A percentile compares a stretch with the other conserved stretches of the same genome.
Evolutionary conservation across 192 early-diverging fungal genomes (phyloP).

Genomic region (Spizellomyces sp.): DNA sequence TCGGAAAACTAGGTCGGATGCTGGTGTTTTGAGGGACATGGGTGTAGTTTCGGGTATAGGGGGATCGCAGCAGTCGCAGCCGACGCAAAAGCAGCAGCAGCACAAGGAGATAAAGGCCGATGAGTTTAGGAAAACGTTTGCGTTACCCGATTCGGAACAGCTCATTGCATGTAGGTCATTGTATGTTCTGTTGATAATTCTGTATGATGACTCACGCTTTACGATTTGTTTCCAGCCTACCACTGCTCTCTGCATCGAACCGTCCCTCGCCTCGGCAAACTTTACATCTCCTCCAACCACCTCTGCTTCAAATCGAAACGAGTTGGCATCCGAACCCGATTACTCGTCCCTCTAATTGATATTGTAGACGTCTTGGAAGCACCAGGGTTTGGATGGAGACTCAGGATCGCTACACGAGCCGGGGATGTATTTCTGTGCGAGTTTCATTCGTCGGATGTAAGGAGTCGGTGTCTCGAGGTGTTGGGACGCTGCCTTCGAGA

Average conservation of each 20-base stretch:
- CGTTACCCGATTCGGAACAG: not conserved
- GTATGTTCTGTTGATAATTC: too few species aligned
- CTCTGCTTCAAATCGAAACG: slow-evolving; percentile 64
- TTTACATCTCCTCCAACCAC: slow-evolving; percentile 65
- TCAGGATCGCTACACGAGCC: not conserved
- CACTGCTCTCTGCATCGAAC: slow-evolving; percentile 51
- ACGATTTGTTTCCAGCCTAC: slow-evolving; percentile 22
- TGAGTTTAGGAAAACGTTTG: not conserved
- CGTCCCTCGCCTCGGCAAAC: slow-evolving; percentile 59
- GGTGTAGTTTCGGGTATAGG: slow-evolving; percentile 9
- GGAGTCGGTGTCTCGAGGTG: not conserved
- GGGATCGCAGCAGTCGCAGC: too few species aligned
- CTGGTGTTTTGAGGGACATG: slow-evolving; percentile 3
- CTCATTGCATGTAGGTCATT: not conserved
- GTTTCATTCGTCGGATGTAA: not conserved
- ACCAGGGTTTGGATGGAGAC: not conserved
- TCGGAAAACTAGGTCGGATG: slow-evolving; percentile 35
- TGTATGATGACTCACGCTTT: too few species aligned
- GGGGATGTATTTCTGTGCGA: slow-evolving; percentile 1
- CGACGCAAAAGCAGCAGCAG: not conserved
- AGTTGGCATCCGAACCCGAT: slow-evolving; percentile 53
- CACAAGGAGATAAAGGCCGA: not conserved
- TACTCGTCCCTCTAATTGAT: slow-evolving; percentile 57
- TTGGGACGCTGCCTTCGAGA: too few species aligned
- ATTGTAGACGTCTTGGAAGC: not conserved